phyloP scores from a whole-genome alignment of 2,329 filamentous ascomycete species.

The Fusarium dlaminii region DNA sequence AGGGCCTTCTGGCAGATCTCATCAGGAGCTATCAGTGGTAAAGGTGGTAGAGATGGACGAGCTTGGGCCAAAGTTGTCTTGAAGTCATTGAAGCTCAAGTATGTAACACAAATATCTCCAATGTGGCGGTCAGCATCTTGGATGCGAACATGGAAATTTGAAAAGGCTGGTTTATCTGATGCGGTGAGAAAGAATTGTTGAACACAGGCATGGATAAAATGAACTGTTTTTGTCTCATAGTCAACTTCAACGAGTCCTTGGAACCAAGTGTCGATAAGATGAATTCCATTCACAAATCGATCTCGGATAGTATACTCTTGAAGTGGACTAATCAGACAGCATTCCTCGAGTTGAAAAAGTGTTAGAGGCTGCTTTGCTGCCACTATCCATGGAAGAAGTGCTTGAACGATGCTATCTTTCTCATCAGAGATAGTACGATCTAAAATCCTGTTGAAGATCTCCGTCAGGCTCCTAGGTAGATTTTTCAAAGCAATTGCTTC shows the following conservation, averaged over 20 bases:
- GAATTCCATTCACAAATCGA: not conserved
- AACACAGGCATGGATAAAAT: not conserved
- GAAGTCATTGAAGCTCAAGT: not conserved
- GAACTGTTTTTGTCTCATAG: not conserved
- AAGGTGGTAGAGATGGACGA: accelerated
- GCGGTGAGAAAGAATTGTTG: not conserved
- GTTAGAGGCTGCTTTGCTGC: not conserved
- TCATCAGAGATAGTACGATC: accelerated
- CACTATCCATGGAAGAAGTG: not conserved
- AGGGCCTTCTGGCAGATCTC: not conserved
- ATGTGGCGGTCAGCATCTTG: accelerated
- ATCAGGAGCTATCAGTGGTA: not conserved
- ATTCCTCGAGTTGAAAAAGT: not conserved
- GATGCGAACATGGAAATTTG: accelerated
- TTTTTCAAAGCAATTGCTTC: accelerated
- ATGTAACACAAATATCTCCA: accelerated
- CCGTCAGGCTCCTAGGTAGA: not conserved
- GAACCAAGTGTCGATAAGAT: not conserved
- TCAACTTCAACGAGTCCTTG: not conserved
- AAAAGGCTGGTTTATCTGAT: accelerated
- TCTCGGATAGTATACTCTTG: not conserved
- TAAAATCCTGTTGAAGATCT: accelerated
- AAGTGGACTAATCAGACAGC: not conserved
- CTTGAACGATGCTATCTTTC: accelerated
- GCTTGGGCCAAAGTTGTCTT: accelerated